Base-by-base conservation (phyloP, 202 grass and related monocot species). In the Dendrocalamus latiflorus region DNA sequence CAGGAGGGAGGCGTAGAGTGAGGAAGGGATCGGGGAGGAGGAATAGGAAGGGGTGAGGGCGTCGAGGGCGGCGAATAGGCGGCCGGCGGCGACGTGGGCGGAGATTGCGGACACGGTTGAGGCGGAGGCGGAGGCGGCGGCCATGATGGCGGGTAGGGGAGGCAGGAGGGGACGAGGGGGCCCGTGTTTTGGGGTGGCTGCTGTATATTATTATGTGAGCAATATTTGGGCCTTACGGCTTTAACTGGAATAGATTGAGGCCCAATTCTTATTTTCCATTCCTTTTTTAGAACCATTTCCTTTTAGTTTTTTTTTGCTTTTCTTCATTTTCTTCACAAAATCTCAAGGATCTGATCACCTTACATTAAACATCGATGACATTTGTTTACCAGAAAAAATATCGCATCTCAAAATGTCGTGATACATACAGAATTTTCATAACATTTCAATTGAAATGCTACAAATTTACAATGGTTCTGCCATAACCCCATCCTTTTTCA, bases 1-100 rank as follows among this genome's bases (percentile, higher is more conserved):
- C 70, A 93, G 77, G 17, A 88, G 88, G 5, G 65, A 75, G 37
- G 79, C 74, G 61, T 86, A 90, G 66, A 81, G 45, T n/a, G 79
- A 39, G 34, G 73, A 78, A 28, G 86, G 83, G 58, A 91, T 37
- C 51, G 18, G 28, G 28, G 67, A 80, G 15, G 84, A 83, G 48
- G 73, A 45, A 12, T 4, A 80, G 26, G 41, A 69, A 42, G 70
- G 17, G 7, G 68, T 34, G 49, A 86, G 56, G 49, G 66, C 68
- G 63, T 86, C 83, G 51, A 91, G 33, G 83, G 86, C 83, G 1
- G 72, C 79, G 64, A 89, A 79, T 57, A 94, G 80, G 20, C 48
- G 58, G 54, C 80, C 84, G 54, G 60, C 37, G 56, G 71, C 44
- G 65, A 76, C 12, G 20, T 81, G 83, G 55, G 50, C 6, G 41